Evolutionary conservation across 2,329 filamentous ascomycete species (phyloP).

Genomic region (Exophiala lecanii-corni): DNA sequence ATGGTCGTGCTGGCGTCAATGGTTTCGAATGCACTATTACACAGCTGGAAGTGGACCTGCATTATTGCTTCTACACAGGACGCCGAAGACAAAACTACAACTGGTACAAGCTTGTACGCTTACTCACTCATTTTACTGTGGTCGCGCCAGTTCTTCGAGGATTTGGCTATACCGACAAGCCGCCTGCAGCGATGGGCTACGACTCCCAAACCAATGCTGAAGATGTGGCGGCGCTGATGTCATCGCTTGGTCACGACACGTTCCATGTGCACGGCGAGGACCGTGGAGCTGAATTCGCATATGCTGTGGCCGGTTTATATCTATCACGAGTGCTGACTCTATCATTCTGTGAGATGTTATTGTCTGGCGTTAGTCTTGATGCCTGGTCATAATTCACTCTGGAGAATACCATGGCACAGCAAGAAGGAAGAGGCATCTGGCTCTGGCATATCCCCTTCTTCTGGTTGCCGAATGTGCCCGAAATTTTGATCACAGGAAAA

Average conservation of each 20-base stretch:
- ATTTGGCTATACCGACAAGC: slow-evolving; percentile 50
- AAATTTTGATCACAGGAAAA: slow-evolving; percentile 40
- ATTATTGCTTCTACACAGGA: slow-evolving; percentile 49
- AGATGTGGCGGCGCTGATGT: slow-evolving; percentile 47
- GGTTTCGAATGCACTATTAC: slow-evolving; percentile 44
- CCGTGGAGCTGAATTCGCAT: slow-evolving; percentile 52
- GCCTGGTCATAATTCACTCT: slow-evolving; percentile 7
- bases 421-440: slow-evolving; percentile 40
- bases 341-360: slow-evolving; percentile 47
- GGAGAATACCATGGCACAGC: slow-evolving; percentile 42
- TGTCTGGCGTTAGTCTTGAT: slow-evolving; percentile 46
- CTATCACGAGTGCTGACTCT: slow-evolving; percentile 39
- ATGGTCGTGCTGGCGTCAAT: not conserved
- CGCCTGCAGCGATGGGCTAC: slow-evolving; percentile 26
- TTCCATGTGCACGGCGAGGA: slow-evolving; percentile 55
- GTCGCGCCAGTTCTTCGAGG: slow-evolving; percentile 49
- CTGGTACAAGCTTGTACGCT: slow-evolving; percentile 46
- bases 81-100: slow-evolving; percentile 51
- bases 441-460: slow-evolving; percentile 53
- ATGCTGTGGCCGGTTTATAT: slow-evolving; percentile 50
- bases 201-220: slow-evolving; percentile 46
- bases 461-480: slow-evolving; percentile 51
- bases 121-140: slow-evolving; percentile 41
- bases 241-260: slow-evolving; percentile 33
- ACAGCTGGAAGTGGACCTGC: slow-evolving; percentile 36